Conservation (phyloP, 345 rosid species). For the Diplotaxis tenuifolia region DNA sequence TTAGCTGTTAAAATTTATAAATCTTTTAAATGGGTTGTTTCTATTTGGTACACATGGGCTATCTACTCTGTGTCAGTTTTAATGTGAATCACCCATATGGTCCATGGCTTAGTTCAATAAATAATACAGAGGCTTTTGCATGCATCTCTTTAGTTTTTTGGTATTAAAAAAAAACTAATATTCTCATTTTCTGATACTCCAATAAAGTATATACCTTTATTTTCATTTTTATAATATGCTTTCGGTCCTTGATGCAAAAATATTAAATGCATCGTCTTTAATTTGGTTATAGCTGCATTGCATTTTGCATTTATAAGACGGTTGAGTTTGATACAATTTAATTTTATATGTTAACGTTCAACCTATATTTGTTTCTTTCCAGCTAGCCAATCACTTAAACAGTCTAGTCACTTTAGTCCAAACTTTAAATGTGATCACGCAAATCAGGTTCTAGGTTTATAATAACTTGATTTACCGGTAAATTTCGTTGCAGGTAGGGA, state of each 20-base stretch:
- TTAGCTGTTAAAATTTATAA: neutral
- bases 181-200: neutral
- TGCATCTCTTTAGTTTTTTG: neutral
- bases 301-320: conserved; percentile 35
- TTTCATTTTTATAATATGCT: neutral
- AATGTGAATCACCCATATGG: neutral
- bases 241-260: conserved; percentile 19
- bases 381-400: conserved; percentile 10
- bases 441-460: neutral
- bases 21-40: neutral
- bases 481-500: conserved; percentile 65
- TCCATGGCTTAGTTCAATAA: neutral
- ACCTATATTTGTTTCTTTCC: conserved; percentile 21
- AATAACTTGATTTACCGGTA: neutral
- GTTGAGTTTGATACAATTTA: conserved; percentile 24
- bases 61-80: neutral
- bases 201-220: conserved; percentile 7
- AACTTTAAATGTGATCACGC: neutral
- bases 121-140: neutral
- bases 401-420: neutral
- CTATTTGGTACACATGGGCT: neutral
- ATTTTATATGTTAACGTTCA: neutral
- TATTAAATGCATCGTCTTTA: conserved; percentile 34
- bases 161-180: neutral
- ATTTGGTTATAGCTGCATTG: conserved; percentile 36